Percentiles rank a stretch among this genome's conserved stretches.
phyloP scores from a whole-genome alignment of 139 green algal species.

The Chlamydomonas schloesseri region DNA sequence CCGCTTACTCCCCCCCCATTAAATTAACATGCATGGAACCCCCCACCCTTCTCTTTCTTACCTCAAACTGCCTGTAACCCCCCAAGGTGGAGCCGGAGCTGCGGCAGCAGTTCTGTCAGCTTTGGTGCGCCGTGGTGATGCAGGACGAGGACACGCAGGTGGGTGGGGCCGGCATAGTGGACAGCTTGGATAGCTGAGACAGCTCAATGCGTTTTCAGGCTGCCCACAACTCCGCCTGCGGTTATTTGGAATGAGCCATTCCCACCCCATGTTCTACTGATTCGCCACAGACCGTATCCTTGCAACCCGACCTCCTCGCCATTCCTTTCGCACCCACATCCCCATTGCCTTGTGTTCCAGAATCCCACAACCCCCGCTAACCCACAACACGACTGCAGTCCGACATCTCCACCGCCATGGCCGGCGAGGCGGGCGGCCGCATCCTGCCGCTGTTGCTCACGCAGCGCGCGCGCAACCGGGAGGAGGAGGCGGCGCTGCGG shows the following conservation, averaged over 20 bases:
- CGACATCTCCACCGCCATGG: conserved; percentile 56
- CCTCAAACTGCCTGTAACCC: too few relatives aligned
- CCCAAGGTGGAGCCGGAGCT: conserved; percentile 53
- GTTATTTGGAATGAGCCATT: too few relatives aligned
- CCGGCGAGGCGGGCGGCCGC: conserved; percentile 61
- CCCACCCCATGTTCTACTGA: too few relatives aligned
- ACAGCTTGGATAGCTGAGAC: too few relatives aligned
- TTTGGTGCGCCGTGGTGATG: conserved; percentile 73
- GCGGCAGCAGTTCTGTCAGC: conserved; percentile 78
- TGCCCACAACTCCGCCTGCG: too few relatives aligned
- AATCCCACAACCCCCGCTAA: not conserved
- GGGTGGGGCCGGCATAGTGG: not conserved
- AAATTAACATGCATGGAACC: too few relatives aligned
- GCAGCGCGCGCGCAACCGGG: conserved; percentile 44
- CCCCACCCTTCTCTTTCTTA: too few relatives aligned
- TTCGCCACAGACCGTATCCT: too few relatives aligned
- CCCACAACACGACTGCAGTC: not conserved
- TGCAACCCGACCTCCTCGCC: not conserved
- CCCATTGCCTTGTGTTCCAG: not conserved
- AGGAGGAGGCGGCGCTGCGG: conserved; percentile 61
- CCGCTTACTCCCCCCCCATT: too few relatives aligned
- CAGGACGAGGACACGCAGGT: conserved; percentile 34
- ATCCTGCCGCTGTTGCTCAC: conserved; percentile 79
- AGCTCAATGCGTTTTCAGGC: too few relatives aligned
- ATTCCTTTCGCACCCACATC: not conserved